phyloP scores from a whole-genome alignment of 345 rosid species.

The Combretum micranthum region DNA sequence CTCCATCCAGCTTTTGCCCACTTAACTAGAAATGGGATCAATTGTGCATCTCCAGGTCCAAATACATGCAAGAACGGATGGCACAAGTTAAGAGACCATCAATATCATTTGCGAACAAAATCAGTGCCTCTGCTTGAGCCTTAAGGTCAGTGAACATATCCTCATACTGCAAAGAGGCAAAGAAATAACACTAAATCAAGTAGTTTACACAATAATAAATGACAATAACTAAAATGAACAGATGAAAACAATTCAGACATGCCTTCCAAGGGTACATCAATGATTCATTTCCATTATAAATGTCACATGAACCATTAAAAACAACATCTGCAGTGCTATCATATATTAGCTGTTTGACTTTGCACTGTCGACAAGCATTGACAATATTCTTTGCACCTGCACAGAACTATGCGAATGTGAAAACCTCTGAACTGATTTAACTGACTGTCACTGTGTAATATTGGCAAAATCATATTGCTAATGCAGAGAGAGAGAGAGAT shows the following conservation, averaged over 20 bases:
- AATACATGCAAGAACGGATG: constrained; percentile 86
- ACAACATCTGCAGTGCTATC: constrained; percentile 83
- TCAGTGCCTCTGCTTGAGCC: constrained; percentile 85
- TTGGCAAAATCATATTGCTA: background rate
- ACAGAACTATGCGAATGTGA: background rate
- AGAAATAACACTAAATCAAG: constrained; percentile 9
- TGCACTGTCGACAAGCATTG: constrained; percentile 66
- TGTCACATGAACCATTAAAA: constrained; percentile 68
- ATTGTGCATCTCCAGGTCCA: constrained; percentile 73
- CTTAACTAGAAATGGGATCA: constrained; percentile 50
- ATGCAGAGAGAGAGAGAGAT: background rate
- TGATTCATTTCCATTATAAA: constrained; percentile 60
- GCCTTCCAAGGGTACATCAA: constrained; percentile 58
- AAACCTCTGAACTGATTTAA: background rate
- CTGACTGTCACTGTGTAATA: background rate
- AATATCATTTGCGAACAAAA: constrained; percentile 62
- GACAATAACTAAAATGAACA: constrained; percentile 1
- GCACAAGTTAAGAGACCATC: constrained; percentile 85
- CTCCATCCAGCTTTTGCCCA: constrained; percentile 75
- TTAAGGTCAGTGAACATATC: constrained; percentile 68
- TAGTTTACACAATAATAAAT: constrained; percentile 7
- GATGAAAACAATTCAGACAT: constrained; percentile 11
- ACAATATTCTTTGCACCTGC: constrained; percentile 82
- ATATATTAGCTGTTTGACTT: constrained; percentile 70
- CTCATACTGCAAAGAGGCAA: constrained; percentile 43